Evolutionary conservation across 306 rosid species (phyloP).

Genomic region (Prunus dulcis): DNA sequence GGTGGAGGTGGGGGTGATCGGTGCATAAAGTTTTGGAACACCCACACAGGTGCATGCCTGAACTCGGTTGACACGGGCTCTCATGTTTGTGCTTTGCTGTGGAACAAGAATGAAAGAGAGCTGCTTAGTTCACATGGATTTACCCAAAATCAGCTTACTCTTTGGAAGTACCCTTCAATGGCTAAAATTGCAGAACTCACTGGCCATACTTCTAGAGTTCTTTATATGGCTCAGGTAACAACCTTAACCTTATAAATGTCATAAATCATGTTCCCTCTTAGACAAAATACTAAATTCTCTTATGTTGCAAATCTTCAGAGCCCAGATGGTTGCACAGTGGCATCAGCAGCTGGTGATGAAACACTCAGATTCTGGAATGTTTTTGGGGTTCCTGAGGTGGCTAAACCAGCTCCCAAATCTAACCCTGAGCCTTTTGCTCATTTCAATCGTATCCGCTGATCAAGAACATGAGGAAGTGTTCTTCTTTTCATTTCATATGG

Average conservation of each 20-base stretch:
- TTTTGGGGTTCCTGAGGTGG: slow-evolving; percentile 48
- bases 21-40: slow-evolving; percentile 72
- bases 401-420: slow-evolving; percentile 39
- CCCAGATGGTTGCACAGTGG: slow-evolving; percentile 55
- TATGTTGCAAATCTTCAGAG: slow-evolving; percentile 23
- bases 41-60: slow-evolving; percentile 76
- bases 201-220: slow-evolving; percentile 83
- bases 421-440: slow-evolving; percentile 42
- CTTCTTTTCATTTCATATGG: not conserved
- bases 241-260: not conserved
- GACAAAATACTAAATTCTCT: not conserved
- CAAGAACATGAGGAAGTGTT: not conserved
- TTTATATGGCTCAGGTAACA: slow-evolving; percentile 53
- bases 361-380: slow-evolving; percentile 46
- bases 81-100: slow-evolving; percentile 63
- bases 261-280: not conserved
- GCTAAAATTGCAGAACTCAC: slow-evolving; percentile 69
- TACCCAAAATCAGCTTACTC: slow-evolving; percentile 68
- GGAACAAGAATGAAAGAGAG: slow-evolving; percentile 91
- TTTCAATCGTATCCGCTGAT: slow-evolving; percentile 38
- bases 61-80: slow-evolving; percentile 72
- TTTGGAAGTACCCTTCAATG: slow-evolving; percentile 93
- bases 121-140: slow-evolving; percentile 86
- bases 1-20: slow-evolving; percentile 78
- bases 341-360: slow-evolving; percentile 50